Evolutionary conservation across 179 eudicot genomes (phyloP).

Genomic region (Spinacia oleracea): DNA sequence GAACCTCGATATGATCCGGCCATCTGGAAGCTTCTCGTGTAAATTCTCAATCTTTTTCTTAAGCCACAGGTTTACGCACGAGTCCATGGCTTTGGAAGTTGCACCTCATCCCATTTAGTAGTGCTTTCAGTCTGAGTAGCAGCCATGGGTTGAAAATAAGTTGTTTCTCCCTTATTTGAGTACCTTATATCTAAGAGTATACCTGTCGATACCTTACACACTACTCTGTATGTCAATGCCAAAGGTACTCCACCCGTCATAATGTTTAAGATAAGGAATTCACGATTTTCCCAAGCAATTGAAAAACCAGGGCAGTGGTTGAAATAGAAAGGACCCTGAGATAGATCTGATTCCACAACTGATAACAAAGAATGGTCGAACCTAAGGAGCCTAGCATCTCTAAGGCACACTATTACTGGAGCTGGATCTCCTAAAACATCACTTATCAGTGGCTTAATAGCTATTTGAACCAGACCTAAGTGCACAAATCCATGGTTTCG

Average conservation of each 20-base stretch:
- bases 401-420: slow-evolving; percentile 21
- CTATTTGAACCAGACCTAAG: slow-evolving; percentile 26
- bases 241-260: slow-evolving; percentile 1
- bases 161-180: not conserved
- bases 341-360: slow-evolving; percentile 21
- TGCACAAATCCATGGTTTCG: slow-evolving; percentile 1
- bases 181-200: not conserved
- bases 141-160: not conserved
- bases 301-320: slow-evolving; percentile 9
- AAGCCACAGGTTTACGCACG: not conserved
- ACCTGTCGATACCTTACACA: not conserved
- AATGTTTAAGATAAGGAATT: not conserved
- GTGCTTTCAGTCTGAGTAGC: not conserved
- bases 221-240: slow-evolving; percentile 19
- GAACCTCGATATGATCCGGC: not conserved
- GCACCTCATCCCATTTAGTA: slow-evolving; percentile 26
- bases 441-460: slow-evolving; percentile 24
- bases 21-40: not conserved
- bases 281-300: not conserved
- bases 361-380: slow-evolving; percentile 11
- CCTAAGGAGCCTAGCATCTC: slow-evolving; percentile 5
- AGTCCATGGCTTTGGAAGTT: not conserved
- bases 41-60: not conserved
- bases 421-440: slow-evolving; percentile 20
- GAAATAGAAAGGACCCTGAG: slow-evolving; percentile 20